phyloP scores from a whole-genome alignment of 1,284 basidiomycete species.

The Ustilago shanxiensis region DNA sequence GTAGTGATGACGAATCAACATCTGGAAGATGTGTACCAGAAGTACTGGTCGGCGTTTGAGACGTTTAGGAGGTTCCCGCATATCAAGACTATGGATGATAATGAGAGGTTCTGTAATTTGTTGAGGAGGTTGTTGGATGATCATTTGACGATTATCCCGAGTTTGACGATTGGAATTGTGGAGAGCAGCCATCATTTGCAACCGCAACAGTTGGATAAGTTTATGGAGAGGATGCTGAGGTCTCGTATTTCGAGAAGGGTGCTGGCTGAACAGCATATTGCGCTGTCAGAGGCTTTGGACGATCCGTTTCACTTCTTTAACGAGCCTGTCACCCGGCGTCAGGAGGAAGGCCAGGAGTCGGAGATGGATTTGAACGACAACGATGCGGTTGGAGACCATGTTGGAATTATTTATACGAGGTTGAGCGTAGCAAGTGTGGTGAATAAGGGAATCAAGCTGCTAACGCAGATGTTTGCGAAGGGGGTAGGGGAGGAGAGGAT shows the following conservation, averaged over 20 bases:
- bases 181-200: conserved; percentile 79
- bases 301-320: conserved; percentile 65
- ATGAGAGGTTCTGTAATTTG: conserved; percentile 82
- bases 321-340: conserved; percentile 22
- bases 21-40: conserved; percentile 84
- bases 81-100: conserved; percentile 81
- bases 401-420: conserved; percentile 87
- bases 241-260: conserved; percentile 90
- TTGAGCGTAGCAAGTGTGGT: conserved; percentile 75
- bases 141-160: conserved; percentile 72
- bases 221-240: conserved; percentile 90
- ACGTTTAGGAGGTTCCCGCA: conserved; percentile 80
- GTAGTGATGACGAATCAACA: conserved; percentile 88
- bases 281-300: conserved; percentile 76
- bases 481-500: conserved; percentile 71
- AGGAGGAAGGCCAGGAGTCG: conserved; percentile 16
- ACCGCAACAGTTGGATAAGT: conserved; percentile 83
- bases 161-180: conserved; percentile 67
- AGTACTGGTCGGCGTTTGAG: conserved; percentile 72
- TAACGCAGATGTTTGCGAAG: conserved; percentile 76
- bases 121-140: conserved; percentile 78
- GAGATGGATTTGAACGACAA: conserved; percentile 6
- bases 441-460: conserved; percentile 78
- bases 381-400: conserved; percentile 72
- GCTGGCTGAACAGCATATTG: conserved; percentile 88